Base-by-base conservation (phyloP, 2,329 filamentous ascomycete genomes). In the Colletotrichum filicis region DNA sequence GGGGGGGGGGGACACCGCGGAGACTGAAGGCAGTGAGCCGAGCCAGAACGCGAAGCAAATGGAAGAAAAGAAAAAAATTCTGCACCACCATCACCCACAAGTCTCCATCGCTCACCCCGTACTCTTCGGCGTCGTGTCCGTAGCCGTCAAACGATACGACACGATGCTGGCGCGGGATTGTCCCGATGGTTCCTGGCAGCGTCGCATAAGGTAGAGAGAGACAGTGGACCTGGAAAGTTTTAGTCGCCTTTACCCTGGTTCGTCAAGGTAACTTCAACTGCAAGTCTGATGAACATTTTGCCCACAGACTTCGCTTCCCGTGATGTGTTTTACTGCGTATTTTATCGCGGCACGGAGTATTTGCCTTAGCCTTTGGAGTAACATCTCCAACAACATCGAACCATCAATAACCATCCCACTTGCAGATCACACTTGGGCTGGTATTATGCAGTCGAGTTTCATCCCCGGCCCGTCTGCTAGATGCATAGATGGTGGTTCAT, bases 121-220 rank as follows among this genome's bases (percentile, higher is more conserved):
- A 16, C 42, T 19, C 42, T n/a, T 49, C 19, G 42, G 19, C 42
- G 8, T 22, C 8, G 19, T 49, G 42, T 49, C 42, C 7, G 42
- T 49, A 8, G 42, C 42, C 19, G 42, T 49, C 42, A 22, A 49
- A 22, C 8, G 42, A 49, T n/a, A 49, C 19, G 42, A 49, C 42
- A 22, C 42, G 49, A 71, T 63, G 19, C 49, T 58, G 49, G 49
- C 52, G 52, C 57, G 35, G 52, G 52, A 63, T 58, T 14, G 30
- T 46, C 24, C 65, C 49, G 52, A 68, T 63, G 37, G 37, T 63
- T 24, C 65, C 37, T 72, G 64, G 30, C 69, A 62, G 59, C 65
- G 28, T 57, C 46, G 56, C 64, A 62, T 24, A 35, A 12, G 5
- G 26, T 49, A 22, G 42, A 9, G 42, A n/a, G 14, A 49, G 42